Evolutionary conservation across 2,329 filamentous ascomycete species (phyloP).

Genomic region (Alternaria hordeiaustralica): DNA sequence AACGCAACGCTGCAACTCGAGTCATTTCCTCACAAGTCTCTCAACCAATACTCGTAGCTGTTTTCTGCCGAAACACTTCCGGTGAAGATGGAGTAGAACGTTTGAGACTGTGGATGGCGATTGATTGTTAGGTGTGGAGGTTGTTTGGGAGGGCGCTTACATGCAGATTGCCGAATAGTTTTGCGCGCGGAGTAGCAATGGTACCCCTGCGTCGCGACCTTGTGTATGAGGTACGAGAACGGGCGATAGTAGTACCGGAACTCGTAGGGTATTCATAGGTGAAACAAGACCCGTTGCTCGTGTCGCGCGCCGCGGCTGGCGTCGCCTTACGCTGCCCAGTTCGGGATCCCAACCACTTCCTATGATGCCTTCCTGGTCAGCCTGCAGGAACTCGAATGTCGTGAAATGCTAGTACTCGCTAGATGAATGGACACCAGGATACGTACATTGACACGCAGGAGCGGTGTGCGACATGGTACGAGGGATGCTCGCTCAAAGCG

Average conservation of each 20-base stretch:
- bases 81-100: conserved; percentile 1
- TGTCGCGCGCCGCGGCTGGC: conserved; percentile 30
- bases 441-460: conserved; percentile 35
- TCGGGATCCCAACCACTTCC: conserved; percentile 28
- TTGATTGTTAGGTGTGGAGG: conserved; percentile 2
- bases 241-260: conserved; percentile 27
- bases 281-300: conserved; percentile 42
- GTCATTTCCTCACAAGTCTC: conserved; percentile 19
- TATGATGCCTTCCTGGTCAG: conserved; percentile 27
- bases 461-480: conserved; percentile 31
- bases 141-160: conserved; percentile 26
- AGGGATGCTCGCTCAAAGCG: conserved; percentile 20
- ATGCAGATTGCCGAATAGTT: conserved; percentile 18
- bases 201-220: conserved; percentile 36
- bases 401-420: conserved; percentile 22
- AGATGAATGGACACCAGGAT: conserved; percentile 32
- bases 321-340: conserved; percentile 27
- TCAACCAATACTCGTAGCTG: conserved; percentile 4
- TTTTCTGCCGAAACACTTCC: neutral
- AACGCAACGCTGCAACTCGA: conserved; percentile 22
- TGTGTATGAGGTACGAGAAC: conserved; percentile 23
- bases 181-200: conserved; percentile 6
- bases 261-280: conserved; percentile 27
- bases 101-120: neutral
- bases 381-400: conserved; percentile 34